Base-by-base conservation (phyloP, 495 filamentous ascomycete genomes). In the Viridothelium virens region DNA sequence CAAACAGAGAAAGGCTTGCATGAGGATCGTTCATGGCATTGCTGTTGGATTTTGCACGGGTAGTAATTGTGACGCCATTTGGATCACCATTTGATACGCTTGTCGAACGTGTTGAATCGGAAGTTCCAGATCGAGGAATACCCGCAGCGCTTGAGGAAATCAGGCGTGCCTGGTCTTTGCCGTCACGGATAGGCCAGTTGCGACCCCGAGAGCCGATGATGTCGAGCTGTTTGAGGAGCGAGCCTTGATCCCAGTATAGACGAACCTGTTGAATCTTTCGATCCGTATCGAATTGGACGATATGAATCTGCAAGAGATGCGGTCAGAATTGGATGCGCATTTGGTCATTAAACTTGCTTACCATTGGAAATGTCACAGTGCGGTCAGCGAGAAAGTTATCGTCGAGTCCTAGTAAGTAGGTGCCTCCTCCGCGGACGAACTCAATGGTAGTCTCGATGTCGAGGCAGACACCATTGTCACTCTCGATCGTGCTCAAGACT, bases 151-250 rank as follows among this genome's bases (percentile, higher is more conserved):
- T 80, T 2, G 74, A 72, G 69, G 77, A 78, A 69, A 97, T 88
- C 66, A 96, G 79, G 69, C 83, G 87, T 53, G 86, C 81, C 76
- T 97, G 94, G 34, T 96, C 91, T 69, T 85, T 88, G 65, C 88
- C 89, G 72, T 96, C 91, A 67, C 87, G 89, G 76, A 98, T 93
- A 25, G 94, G 94, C 94, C 94, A 98, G 73, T 89, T 91, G 72
- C 87, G 89, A 56, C 89, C 90, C 36, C 89, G 87, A 70, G 85
- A 84, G 65, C 94, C 94, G 77, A 98, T 97, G 38, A 96, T 87
- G 70, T 96, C 92, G 63, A 97, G 85, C 74, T 93, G 88, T 77
- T 94, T 97, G 67, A 98, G 82, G 9, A 97, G 83, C 63, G 91
- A 91, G 36, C 86, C 92, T 77, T 97, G 95, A 74, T 98, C 94